Percentiles rank a stretch among this genome's conserved stretches.
These are phyloP conservation scores for Pythium dissimile DNA, from an alignment of 352 stramenopile species.

Conservation along the genomic window DNA sequence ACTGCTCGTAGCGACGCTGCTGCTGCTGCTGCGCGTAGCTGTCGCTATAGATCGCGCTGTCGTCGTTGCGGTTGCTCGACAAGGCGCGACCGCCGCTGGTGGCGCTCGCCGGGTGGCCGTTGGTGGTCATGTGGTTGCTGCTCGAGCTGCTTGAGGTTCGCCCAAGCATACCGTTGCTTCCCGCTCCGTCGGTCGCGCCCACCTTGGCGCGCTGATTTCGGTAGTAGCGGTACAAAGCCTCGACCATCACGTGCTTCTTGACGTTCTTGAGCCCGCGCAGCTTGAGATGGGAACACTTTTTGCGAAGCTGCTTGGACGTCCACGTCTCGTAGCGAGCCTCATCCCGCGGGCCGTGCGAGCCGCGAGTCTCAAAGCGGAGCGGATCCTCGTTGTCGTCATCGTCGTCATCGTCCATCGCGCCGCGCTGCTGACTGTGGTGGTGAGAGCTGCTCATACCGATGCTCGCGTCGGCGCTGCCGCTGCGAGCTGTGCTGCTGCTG, in stretches of 20 bases:
- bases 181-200: background rate
- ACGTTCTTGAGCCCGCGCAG: constrained; percentile 80
- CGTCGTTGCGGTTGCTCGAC: constrained; percentile 7
- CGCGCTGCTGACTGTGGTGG: background rate
- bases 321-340: constrained; percentile 73
- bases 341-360: constrained; percentile 50
- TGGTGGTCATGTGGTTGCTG: constrained; percentile 10
- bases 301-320: constrained; percentile 79
- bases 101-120: background rate
- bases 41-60: constrained; percentile 2
- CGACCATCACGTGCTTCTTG: constrained; percentile 86
- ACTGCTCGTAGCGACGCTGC: constrained; percentile 9
- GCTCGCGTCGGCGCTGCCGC: background rate
- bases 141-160: background rate
- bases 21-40: constrained; percentile 9
- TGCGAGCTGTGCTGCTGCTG: constrained; percentile 16
- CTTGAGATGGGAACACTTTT: constrained; percentile 80
- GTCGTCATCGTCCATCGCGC: background rate
- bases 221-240: constrained; percentile 77
- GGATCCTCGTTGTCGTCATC: constrained; percentile 16
- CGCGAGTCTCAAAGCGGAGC: constrained; percentile 28
- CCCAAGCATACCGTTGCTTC: background rate
- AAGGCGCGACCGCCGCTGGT: background rate
- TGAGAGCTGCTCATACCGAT: background rate
- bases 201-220: constrained; percentile 59